Evolutionary conservation across 2,329 filamentous ascomycete genomes (phyloP).

Genomic region (Myriosclerotinia curreyana): DNA sequence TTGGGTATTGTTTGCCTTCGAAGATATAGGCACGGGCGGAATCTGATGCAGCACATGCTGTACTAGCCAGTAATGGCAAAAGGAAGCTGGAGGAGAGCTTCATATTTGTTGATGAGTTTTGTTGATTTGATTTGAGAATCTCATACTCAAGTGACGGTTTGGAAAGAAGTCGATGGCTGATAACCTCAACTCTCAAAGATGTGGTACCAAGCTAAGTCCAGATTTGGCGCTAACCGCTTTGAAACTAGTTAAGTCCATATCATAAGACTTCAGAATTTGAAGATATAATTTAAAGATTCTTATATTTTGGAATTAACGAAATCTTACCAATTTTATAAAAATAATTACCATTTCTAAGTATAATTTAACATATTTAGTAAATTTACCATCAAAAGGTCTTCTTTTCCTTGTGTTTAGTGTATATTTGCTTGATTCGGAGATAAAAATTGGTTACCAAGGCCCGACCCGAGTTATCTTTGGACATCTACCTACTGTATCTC

Average conservation of each 20-base stretch:
- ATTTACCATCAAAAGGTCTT: not conserved
- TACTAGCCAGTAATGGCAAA: conserved; percentile 41
- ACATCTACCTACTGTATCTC: not conserved
- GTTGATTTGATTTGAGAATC: conserved; percentile 27
- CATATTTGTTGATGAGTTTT: conserved; percentile 38
- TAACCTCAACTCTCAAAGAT: conserved; percentile 10
- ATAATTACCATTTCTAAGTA: too few species aligned
- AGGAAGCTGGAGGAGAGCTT: conserved; percentile 44
- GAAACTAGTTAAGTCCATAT: not conserved
- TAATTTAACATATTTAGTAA: not conserved
- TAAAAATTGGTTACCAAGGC: conserved; percentile 14
- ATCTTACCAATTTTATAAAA: too few species aligned
- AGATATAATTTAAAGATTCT: not conserved
- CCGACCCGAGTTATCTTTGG: conserved; percentile 15
- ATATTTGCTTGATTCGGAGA: conserved; percentile 17
- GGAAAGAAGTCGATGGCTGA: conserved; percentile 8
- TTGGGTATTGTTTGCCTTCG: conserved; percentile 37
- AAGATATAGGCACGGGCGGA: conserved; percentile 54
- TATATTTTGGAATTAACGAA: too few species aligned
- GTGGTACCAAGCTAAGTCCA: conserved; percentile 14
- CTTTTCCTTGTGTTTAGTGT: not conserved
- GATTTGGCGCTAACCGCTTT: conserved; percentile 16
- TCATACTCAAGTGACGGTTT: conserved; percentile 23
- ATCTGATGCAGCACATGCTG: conserved; percentile 39
- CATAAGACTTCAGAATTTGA: not conserved